Conservation (phyloP, 2,329 filamentous ascomycete genomes). For the Zasmidium cellare region DNA sequence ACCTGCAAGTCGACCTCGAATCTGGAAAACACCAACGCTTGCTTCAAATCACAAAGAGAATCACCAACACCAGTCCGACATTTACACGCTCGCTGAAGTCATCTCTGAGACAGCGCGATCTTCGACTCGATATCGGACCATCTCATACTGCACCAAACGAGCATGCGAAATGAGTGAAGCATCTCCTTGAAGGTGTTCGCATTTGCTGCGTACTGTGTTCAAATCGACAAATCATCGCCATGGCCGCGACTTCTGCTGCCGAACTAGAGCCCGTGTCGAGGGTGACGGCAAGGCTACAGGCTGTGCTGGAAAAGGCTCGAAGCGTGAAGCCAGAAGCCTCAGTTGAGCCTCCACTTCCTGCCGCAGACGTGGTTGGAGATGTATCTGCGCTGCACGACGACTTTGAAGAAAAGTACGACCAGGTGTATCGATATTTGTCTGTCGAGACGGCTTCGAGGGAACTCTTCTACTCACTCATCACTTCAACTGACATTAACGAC, state of each 20-base stretch:
- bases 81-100: too few species aligned
- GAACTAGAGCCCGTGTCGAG: constrained; percentile 30
- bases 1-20: background rate
- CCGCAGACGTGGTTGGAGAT: constrained; percentile 38
- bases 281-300: constrained; percentile 34
- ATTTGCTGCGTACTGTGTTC: too few species aligned
- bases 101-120: too few species aligned
- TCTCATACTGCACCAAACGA: too few species aligned
- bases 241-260: constrained; percentile 29
- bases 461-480: constrained; percentile 63
- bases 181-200: background rate
- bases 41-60: background rate
- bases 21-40: background rate
- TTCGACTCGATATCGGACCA: too few species aligned
- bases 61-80: background rate
- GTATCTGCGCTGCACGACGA: constrained; percentile 29
- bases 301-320: constrained; percentile 43
- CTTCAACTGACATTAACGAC: constrained; percentile 70
- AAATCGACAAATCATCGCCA: constrained; percentile 8
- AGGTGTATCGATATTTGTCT: constrained; percentile 52
- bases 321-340: constrained; percentile 41
- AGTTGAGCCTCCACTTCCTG: constrained; percentile 47
- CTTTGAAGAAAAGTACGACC: constrained; percentile 28
- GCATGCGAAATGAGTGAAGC: too few species aligned
- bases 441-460: constrained; percentile 83